phyloP scores from a whole-genome alignment of 768 basidiomycete species.

The Nidula microcarpa region DNA sequence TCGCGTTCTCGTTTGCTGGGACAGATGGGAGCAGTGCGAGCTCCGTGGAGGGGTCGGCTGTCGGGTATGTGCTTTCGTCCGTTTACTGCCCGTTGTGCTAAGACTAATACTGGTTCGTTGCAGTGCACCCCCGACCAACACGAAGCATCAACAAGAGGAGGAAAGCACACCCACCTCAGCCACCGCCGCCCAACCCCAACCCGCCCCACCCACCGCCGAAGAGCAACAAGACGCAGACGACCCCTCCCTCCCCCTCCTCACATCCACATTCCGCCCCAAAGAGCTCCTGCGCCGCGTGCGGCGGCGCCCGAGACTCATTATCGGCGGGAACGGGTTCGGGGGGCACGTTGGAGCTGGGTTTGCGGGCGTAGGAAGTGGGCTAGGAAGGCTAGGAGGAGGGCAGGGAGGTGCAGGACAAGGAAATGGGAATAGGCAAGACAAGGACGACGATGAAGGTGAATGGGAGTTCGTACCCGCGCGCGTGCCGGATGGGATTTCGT shows the following conservation, averaged over 20 bases:
- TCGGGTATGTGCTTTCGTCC: too few species aligned
- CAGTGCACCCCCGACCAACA: too few species aligned
- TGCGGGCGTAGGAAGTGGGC: not conserved
- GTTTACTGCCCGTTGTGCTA: too few species aligned
- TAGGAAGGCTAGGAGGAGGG: constrained; percentile 3
- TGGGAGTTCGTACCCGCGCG: constrained; percentile 69
- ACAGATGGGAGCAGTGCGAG: too few species aligned
- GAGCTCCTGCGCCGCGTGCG: constrained; percentile 24
- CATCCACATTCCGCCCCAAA: constrained; percentile 47
- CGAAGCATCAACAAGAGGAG: too few species aligned
- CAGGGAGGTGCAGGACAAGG: constrained; percentile 1
- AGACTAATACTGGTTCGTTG: too few species aligned
- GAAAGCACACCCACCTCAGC: not conserved
- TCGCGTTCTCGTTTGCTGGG: too few species aligned
- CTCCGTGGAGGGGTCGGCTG: too few species aligned
- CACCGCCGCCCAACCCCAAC: not conserved
- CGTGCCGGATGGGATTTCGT: constrained; percentile 79
- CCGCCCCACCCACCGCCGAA: not conserved
- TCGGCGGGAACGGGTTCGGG: constrained; percentile 9
- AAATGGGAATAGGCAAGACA: too few species aligned
- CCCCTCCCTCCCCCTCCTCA: constrained; percentile 33
- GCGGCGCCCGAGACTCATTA: not conserved
- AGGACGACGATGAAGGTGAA: constrained; percentile 20
- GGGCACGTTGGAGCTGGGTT: not conserved
- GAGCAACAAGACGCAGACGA: constrained; percentile 6